Conservation (phyloP, 768 basidiomycete species). For the Agrocybe praecox region DNA sequence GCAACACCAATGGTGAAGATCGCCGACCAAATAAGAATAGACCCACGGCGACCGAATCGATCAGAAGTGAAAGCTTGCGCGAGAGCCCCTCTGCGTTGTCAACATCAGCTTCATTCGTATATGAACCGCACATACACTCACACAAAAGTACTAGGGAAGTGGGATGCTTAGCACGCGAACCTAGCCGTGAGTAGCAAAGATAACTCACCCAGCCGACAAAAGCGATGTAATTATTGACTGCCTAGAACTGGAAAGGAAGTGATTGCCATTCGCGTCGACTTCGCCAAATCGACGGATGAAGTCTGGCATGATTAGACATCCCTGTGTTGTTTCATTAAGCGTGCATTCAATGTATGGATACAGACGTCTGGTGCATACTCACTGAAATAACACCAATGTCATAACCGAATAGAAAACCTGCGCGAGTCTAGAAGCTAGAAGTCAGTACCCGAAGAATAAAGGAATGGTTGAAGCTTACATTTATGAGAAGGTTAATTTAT, state of each 20-base stretch:
- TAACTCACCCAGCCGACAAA: constrained; percentile 67
- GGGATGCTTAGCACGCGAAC: not conserved
- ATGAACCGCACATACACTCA: constrained; percentile 23
- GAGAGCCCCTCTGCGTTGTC: constrained; percentile 53
- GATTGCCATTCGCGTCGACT: constrained; percentile 43
- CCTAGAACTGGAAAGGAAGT: constrained; percentile 58
- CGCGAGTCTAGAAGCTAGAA: not conserved
- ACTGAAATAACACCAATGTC: constrained; percentile 81
- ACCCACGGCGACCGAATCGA: constrained; percentile 68
- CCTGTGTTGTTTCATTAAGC: constrained; percentile 34
- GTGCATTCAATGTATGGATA: not conserved
- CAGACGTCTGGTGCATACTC: constrained; percentile 16
- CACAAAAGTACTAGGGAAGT: constrained; percentile 50
- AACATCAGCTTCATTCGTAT: constrained; percentile 3
- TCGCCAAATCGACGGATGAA: constrained; percentile 73
- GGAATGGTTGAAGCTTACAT: not conserved
- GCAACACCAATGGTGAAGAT: constrained; percentile 73
- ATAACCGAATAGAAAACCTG: constrained; percentile 73
- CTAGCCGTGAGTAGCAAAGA: not conserved
- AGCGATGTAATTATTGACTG: constrained; percentile 82
- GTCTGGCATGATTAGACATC: constrained; percentile 81
- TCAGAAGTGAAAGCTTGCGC: constrained; percentile 78
- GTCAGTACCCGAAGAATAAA: not conserved
- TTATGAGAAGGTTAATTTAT: not conserved
- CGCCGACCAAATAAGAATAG: constrained; percentile 74